Percentiles rank a stretch among this genome's conserved stretches.
These are phyloP conservation scores for Thymus mandschuricus DNA, from an alignment of 257 asterid genomes.

Conservation along the genomic window DNA sequence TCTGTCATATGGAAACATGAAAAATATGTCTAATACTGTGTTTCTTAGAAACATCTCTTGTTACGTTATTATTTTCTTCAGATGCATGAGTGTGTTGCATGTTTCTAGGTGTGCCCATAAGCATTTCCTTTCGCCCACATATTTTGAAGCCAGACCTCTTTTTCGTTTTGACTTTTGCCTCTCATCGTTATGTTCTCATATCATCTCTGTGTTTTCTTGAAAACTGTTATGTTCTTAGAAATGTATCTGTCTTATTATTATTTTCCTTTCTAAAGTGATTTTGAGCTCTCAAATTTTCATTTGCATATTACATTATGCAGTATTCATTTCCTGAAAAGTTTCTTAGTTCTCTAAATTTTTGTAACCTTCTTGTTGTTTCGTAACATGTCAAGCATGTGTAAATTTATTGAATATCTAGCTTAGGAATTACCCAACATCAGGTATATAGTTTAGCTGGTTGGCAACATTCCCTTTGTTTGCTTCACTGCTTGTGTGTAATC, in stretches of 20 bases:
- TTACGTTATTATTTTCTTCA: neutral
- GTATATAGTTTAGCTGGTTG: too few relatives aligned
- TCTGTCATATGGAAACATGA: conserved; percentile 70
- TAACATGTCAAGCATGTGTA: neutral
- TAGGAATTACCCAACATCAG: neutral
- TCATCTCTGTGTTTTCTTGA: neutral
- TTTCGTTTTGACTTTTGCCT: too few relatives aligned
- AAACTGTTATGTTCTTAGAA: neutral
- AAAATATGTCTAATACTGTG: conserved; percentile 32
- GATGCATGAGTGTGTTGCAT: conserved; percentile 31
- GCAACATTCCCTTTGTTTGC: too few relatives aligned
- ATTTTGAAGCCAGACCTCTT: neutral
- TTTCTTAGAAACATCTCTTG: conserved; percentile 28
- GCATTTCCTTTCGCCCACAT: neutral
- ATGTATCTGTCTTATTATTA: neutral
- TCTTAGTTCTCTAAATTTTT: neutral
- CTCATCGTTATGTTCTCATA: too few relatives aligned
- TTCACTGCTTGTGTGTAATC: too few relatives aligned
- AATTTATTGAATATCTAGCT: neutral
- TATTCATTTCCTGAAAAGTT: too few relatives aligned
- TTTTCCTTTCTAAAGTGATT: neutral
- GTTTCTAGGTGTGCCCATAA: neutral
- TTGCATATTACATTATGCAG: too few relatives aligned
- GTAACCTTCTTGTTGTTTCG: neutral
- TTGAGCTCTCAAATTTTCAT: neutral